phyloP scores from a whole-genome alignment of 2,329 filamentous ascomycete genomes.

The Metarhizium anisopliae region DNA sequence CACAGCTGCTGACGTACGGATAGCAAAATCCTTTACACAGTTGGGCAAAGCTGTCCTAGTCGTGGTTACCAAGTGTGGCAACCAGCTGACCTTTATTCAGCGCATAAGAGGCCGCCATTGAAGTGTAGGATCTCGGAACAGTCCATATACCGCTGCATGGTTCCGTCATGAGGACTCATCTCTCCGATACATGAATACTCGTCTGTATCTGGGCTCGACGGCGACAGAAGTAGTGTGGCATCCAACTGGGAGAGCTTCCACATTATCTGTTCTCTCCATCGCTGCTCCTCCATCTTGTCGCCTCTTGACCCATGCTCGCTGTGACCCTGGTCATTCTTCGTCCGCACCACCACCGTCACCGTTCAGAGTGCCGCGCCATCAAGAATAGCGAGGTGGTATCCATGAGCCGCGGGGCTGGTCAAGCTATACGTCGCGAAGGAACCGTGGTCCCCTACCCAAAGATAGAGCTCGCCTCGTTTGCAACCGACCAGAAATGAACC shows the following conservation, averaged over 20 bases:
- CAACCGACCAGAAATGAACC: neutral
- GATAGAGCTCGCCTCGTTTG: neutral
- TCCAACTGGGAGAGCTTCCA: neutral
- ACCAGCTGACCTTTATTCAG: neutral
- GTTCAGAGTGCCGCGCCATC: constrained; percentile 6
- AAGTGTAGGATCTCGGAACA: neutral
- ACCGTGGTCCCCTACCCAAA: neutral
- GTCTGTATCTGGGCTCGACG: neutral
- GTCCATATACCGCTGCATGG: constrained; percentile 9
- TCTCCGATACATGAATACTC: neutral
- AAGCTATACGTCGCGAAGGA: neutral
- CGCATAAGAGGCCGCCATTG: neutral
- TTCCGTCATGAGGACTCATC: constrained; percentile 8
- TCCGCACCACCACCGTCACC: constrained; percentile 6
- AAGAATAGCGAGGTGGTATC: constrained; percentile 4
- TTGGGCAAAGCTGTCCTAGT: neutral
- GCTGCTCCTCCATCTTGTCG: neutral
- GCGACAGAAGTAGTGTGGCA: constrained; percentile 3
- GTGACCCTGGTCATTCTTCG: constrained; percentile 7
- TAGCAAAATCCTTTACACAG: neutral
- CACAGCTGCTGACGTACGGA: neutral
- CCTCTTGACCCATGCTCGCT: constrained; percentile 6
- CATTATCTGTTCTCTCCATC: neutral
- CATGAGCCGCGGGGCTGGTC: neutral
- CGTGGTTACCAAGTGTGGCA: neutral